Evolutionary conservation across 208 protist genomes (phyloP).

Genomic region (Leishmania braziliensis): DNA sequence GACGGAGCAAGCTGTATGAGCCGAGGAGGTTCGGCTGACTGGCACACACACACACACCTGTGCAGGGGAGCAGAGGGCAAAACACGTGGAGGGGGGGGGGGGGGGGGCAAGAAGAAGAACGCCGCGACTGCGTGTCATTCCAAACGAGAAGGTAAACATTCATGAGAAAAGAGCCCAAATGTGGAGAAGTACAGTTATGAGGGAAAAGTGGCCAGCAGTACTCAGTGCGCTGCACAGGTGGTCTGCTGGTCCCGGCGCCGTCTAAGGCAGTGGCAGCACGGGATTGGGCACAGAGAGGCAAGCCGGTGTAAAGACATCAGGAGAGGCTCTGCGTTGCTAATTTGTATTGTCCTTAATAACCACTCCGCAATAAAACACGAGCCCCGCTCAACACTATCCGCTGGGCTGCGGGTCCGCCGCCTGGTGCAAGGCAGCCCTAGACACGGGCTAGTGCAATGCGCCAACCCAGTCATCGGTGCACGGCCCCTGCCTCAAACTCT

Average conservation of each 20-base stretch:
- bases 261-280: neutral
- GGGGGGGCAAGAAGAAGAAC: neutral
- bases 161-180: neutral
- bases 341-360: neutral
- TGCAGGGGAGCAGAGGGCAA: neutral
- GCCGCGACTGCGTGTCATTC: neutral
- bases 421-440: neutral
- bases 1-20: neutral
- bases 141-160: neutral
- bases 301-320: neutral
- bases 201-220: neutral
- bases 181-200: neutral
- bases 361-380: neutral
- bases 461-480: neutral
- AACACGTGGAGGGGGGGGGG: neutral
- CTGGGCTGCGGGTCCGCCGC: neutral
- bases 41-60: neutral
- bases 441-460: neutral
- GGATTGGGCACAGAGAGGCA: neutral
- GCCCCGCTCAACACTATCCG: neutral
- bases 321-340: neutral
- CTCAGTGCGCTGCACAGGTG: neutral
- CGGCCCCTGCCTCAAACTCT: neutral
- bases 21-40: neutral
- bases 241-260: neutral